Evolutionary conservation across 2,329 filamentous ascomycete species (phyloP), one percentile per base, ranked within the genome.

Genomic region (Clonostachys byssicola): DNA sequence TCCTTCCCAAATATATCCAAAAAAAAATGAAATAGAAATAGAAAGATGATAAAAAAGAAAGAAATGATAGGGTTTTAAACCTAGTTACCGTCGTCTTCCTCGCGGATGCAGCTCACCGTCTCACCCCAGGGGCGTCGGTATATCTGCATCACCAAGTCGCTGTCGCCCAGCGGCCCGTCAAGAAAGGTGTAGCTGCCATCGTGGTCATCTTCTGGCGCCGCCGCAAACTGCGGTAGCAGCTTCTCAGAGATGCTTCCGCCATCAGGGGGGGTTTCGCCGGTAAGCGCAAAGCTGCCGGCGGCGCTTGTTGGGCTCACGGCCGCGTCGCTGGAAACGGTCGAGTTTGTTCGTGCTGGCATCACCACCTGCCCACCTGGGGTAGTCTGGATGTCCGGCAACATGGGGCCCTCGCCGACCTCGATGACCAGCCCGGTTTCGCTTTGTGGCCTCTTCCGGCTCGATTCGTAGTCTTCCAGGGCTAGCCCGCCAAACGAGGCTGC

Each of bases 241-340:
- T 40, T 56, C 9, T 62, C 62, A 16, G 56, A 53, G 8, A 63
- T 61, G 47, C 59, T 64, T 12, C 65, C 62, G 40, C 60, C 54
- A 42, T 72, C 68, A 13, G 62, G 62, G 5, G 68, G 68, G 4
- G 68, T 70, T 1, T 64, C 64, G 13, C 63, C 47, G 5, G 61
- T 61, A 42, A 65, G 64, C 13, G 60, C 63, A 35, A 58, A 61
- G 47, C 64, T 67, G 35, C 59, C 62, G n/a, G 59, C 61, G 43
- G 67, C 66, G 3, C 63, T 64, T 7, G 57, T 60, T 6, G 65
- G 65, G 45, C 66, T 71, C 18, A 61, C 52, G 6, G 62, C 64
- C 6, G 54, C 59, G 39, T 71, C 67, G 48, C 62, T 64, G 5
- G 68, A 71, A 16, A 63, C 56, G 6, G 59, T 56, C 7, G 62